Evolutionary conservation across 2,329 filamentous ascomycete species (phyloP).

Genomic region (Epichloe sp.): DNA sequence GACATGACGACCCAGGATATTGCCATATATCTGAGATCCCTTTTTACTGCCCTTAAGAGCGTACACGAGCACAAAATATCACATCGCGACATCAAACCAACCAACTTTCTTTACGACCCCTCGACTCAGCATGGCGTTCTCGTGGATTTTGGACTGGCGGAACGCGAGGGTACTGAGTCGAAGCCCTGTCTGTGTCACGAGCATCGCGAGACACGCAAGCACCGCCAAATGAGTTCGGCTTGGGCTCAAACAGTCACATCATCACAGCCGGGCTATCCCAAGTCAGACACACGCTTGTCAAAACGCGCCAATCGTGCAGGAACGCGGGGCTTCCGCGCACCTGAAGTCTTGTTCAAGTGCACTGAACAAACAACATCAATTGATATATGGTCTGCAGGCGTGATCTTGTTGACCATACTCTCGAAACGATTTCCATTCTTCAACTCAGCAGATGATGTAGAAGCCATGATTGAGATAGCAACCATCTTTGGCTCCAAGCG

Average conservation of each 20-base stretch:
- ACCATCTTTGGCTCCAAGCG: slow-evolving; percentile 79
- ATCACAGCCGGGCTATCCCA: slow-evolving; percentile 61
- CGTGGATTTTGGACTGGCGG: slow-evolving; percentile 97
- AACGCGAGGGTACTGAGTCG: slow-evolving; percentile 63
- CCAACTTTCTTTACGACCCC: slow-evolving; percentile 91
- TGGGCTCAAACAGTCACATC: slow-evolving; percentile 37
- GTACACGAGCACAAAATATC: slow-evolving; percentile 79
- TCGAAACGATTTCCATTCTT: slow-evolving; percentile 94
- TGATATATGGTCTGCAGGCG: slow-evolving; percentile 92
- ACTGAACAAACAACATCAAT: slow-evolving; percentile 88
- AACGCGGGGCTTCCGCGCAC: slow-evolving; percentile 88
- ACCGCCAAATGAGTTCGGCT: slow-evolving; percentile 44
- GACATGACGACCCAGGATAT: slow-evolving; percentile 80
- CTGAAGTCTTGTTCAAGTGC: slow-evolving; percentile 94
- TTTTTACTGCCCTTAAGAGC: slow-evolving; percentile 78
- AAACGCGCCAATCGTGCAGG: slow-evolving; percentile 88
- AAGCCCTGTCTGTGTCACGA: slow-evolving; percentile 76
- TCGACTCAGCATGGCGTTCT: slow-evolving; percentile 70
- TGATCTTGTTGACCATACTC: slow-evolving; percentile 92
- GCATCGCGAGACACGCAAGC: slow-evolving; percentile 45
- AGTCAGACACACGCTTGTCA: slow-evolving; percentile 76
- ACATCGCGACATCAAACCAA: slow-evolving; percentile 93
- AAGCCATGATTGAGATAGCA: slow-evolving; percentile 93
- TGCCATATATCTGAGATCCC: slow-evolving; percentile 73
- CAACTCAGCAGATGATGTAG: slow-evolving; percentile 95